These are phyloP conservation scores for Pholiota molesta DNA, from an alignment of 768 basidiomycete species.

Conservation along the genomic window DNA sequence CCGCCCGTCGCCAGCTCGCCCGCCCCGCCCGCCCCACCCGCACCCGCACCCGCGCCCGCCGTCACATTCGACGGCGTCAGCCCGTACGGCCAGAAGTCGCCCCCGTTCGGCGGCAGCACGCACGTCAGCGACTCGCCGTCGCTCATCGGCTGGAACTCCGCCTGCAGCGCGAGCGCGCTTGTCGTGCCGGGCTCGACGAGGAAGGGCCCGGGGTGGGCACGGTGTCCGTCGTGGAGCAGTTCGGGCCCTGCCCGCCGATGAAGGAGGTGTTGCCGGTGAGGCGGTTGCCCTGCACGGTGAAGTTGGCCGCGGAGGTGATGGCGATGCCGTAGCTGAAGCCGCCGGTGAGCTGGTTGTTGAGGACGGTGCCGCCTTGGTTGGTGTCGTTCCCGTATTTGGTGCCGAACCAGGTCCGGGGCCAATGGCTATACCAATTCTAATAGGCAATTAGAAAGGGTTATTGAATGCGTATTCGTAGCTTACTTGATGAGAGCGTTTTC, in stretches of 20 bases:
- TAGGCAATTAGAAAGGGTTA: constrained; percentile 2
- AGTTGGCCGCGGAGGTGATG: constrained; percentile 62
- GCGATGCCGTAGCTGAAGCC: constrained; percentile 79
- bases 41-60: no score
- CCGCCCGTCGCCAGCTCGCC: background rate
- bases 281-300: constrained; percentile 64
- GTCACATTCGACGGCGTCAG: constrained; percentile 44
- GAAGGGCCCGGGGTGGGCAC: constrained; percentile 63
- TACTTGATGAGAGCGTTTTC: constrained; percentile 74
- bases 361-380: constrained; percentile 54
- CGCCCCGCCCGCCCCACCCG: background rate
- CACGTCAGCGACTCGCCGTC: constrained; percentile 67
- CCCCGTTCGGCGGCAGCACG: constrained; percentile 65
- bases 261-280: constrained; percentile 75
- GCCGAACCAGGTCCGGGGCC: constrained; percentile 78
- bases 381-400: constrained; percentile 52
- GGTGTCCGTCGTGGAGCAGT: constrained; percentile 54
- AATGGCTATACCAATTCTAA: constrained; percentile 78
- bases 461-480: constrained; percentile 21
- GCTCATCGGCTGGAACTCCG: constrained; percentile 51
- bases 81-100: constrained; percentile 75
- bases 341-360: constrained; percentile 60
- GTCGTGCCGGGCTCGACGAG: constrained; percentile 53
- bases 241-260: constrained; percentile 68
- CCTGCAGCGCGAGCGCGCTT: constrained; percentile 46